phyloP scores from a whole-genome alignment of 2,329 filamentous ascomycete genomes.

The Penicillium sp. region DNA sequence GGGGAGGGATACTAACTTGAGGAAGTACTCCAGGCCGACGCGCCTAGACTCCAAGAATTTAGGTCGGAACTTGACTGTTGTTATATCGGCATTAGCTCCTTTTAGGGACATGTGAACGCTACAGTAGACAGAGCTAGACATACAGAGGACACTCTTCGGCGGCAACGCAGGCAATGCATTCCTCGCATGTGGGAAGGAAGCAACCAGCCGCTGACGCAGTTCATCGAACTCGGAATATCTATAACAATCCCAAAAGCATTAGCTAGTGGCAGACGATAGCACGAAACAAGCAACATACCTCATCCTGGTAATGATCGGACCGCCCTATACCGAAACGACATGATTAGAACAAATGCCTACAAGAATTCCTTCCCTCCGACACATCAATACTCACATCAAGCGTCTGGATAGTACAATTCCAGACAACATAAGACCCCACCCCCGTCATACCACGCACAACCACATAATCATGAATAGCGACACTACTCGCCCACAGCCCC shows the following conservation, averaged over 20 bases:
- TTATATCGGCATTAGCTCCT: constrained; percentile 7
- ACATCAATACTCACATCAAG: constrained; percentile 60
- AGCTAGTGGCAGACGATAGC: background rate
- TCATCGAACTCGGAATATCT: constrained; percentile 93
- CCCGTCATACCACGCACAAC: constrained; percentile 58
- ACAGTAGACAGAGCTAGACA: constrained; percentile 29
- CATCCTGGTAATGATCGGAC: constrained; percentile 58
- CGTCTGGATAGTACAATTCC: constrained; percentile 85
- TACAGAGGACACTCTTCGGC: constrained; percentile 85
- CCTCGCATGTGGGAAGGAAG: constrained; percentile 78
- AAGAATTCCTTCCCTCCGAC: too few species aligned
- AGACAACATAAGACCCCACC: constrained; percentile 89
- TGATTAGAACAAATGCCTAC: background rate
- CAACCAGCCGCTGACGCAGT: constrained; percentile 67
- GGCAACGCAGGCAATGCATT: constrained; percentile 86
- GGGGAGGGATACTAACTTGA: constrained; percentile 63
- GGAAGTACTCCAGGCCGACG: constrained; percentile 80
- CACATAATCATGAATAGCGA: constrained; percentile 60
- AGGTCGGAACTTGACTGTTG: constrained; percentile 63
- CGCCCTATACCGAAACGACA: constrained; percentile 41
- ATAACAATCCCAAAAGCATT: background rate
- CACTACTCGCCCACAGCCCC: constrained; percentile 60
- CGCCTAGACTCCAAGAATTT: constrained; percentile 82
- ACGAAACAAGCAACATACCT: constrained; percentile 40
- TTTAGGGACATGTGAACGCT: background rate